A percentile compares a stretch with the other conserved stretches of the same genome.
These are phyloP conservation scores for Sphaerulina populicola DNA, from an alignment of 2,329 filamentous ascomycete genomes.

Conservation along the genomic window DNA sequence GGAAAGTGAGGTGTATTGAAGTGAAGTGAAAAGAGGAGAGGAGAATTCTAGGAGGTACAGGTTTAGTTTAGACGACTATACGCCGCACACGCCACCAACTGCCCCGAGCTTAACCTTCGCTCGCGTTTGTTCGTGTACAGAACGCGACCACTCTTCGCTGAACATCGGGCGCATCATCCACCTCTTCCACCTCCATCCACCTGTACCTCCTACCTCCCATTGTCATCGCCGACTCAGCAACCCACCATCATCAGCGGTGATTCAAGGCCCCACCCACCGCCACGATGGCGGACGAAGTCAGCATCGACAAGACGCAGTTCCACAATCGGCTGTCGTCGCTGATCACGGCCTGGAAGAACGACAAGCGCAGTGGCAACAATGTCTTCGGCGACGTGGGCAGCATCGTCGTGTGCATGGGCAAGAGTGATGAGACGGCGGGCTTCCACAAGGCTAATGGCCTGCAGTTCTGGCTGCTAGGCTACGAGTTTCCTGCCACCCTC, in stretches of 20 bases:
- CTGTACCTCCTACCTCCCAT: background rate
- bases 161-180: conserved; percentile 6
- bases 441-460: conserved; percentile 96
- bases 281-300: conserved; percentile 69
- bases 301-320: conserved; percentile 89
- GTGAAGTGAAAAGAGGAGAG: background rate
- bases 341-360: conserved; percentile 87
- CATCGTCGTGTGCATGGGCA: conserved; percentile 86
- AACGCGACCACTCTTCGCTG: conserved; percentile 5
- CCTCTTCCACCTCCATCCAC: background rate
- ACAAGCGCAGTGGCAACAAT: conserved; percentile 79
- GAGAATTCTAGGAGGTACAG: background rate
- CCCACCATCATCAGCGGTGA: conserved; percentile 16
- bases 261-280: conserved; percentile 9
- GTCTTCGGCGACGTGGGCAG: conserved; percentile 80
- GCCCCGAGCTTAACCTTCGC: background rate
- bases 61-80: too few species aligned
- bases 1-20: background rate
- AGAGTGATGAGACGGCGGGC: conserved; percentile 76
- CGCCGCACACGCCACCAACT: conserved; percentile 2
- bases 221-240: conserved; percentile 10
- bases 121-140: conserved; percentile 3
- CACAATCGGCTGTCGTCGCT: conserved; percentile 86
- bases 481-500: conserved; percentile 94
- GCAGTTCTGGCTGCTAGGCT: conserved; percentile 97